These are phyloP conservation scores for Blastobotrys ciferrii DNA, from an alignment of 1,139 yeast species.

Conservation along the genomic window DNA sequence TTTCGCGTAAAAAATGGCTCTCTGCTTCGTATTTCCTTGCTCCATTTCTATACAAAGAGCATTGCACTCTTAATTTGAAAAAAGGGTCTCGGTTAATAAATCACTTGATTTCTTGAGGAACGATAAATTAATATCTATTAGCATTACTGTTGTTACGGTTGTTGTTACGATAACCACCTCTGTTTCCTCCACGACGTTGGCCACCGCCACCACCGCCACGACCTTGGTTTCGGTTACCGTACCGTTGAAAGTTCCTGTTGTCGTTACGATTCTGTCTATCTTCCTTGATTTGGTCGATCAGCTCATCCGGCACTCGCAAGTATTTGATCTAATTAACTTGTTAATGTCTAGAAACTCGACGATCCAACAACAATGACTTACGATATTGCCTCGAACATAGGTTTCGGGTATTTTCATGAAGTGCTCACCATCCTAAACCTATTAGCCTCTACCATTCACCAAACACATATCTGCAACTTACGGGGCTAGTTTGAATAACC, in stretches of 20 bases:
- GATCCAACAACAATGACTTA: conserved; percentile 24
- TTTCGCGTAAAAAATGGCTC: too few relatives aligned
- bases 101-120: too few relatives aligned
- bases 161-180: conserved; percentile 17
- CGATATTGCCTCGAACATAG: conserved; percentile 80
- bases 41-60: too few relatives aligned
- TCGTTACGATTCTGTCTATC: conserved; percentile 70
- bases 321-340: conserved; percentile 48
- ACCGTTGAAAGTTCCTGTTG: conserved; percentile 43
- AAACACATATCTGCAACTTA: conserved; percentile 18
- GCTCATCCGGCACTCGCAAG: conserved; percentile 59
- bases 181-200: conserved; percentile 23
- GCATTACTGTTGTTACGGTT: conserved; percentile 33
- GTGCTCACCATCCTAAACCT: conserved; percentile 50
- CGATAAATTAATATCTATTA: conserved; percentile 11
- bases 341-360: not conserved
- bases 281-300: conserved; percentile 61
- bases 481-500: conserved; percentile 69
- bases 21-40: too few relatives aligned
- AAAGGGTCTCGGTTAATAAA: too few relatives aligned
- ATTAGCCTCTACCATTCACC: not conserved
- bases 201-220: conserved; percentile 27
- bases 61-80: too few relatives aligned
- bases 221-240: conserved; percentile 43
- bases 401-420: conserved; percentile 72